Evolutionary conservation across 768 basidiomycete species (phyloP), one percentile per base, ranked within the genome.

Genomic region (Mycena haematopus): DNA sequence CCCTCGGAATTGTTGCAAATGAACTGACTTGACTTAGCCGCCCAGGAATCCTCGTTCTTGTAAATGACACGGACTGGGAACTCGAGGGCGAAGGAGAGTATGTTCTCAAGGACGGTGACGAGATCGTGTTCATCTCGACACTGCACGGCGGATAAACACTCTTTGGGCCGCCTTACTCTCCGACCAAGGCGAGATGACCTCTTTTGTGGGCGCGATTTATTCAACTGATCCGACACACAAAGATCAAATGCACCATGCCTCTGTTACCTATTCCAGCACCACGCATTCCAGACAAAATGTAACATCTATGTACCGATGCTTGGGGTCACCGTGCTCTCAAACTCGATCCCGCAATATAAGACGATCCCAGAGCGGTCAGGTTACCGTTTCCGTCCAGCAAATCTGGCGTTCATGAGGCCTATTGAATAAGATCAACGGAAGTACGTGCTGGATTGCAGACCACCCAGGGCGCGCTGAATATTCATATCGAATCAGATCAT

Each of bases 11-110:
- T 3, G 8, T 51, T 7, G 14, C 11, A 36, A 21, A 17, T n/a
- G 36, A 29, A 21, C n/a, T 60, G 25, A 40, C 29, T 31, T 15
- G 47, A 50, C 33, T 1, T 70, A 96, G 97, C 40, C 95, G 97
- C 10, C 97, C 97, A 0, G 97, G 97, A 0, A 97, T 99, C 38
- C 80, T 99, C 3, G 96, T 99, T 4, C 81, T 99, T n/a, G 86
- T 99, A 56, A 99, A 99, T 71, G 93, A 96, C 69, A 93, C 93
- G 1, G 96, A 99, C 70, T 98, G 96, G 96, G 96, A 99, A 75
- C 80, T 99, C 7, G 96, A 98, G 73, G 95, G 94, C 35, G 96
- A 98, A 74, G 89, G 93, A 22, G 89, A 91, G 7, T 97, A 96
- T 73, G 79, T 77, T 65, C 77, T 99, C 60, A 78, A 90, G 73